Conservation (phyloP, 2,329 filamentous ascomycete species). For the Xylaria arbuscula region DNA sequence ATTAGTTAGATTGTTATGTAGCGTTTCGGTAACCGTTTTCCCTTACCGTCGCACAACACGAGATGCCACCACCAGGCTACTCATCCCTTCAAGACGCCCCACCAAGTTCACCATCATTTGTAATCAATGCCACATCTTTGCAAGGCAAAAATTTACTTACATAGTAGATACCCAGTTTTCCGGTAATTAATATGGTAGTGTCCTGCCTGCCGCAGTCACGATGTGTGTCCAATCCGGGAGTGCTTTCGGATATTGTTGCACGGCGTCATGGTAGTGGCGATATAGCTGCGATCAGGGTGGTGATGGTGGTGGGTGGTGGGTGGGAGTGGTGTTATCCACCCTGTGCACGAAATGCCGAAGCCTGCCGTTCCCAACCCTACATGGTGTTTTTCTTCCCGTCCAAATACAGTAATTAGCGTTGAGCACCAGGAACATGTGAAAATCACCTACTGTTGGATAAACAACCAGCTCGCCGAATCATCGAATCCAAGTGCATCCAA, state of each 20-base stretch:
- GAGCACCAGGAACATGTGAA: conserved; percentile 26
- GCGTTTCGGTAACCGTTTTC: conserved; percentile 22
- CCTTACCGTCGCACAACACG: conserved; percentile 21
- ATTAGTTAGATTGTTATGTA: background rate
- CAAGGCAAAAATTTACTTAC: background rate
- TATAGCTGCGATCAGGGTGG: background rate
- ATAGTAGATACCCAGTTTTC: background rate
- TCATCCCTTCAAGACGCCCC: conserved; percentile 2
- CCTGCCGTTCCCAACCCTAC: conserved; percentile 32
- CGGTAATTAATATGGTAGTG: background rate
- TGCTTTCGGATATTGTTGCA: conserved; percentile 22
- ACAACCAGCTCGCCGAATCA: conserved; percentile 4
- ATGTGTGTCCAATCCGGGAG: conserved; percentile 19
- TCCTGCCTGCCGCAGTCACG: background rate
- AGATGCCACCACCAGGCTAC: conserved; percentile 11
- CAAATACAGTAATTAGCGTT: conserved; percentile 26
- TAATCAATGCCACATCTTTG: conserved; percentile 22
- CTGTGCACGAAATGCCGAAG: conserved; percentile 37
- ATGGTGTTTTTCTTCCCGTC: background rate
- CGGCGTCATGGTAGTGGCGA: conserved; percentile 17
- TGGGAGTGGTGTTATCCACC: conserved; percentile 7
- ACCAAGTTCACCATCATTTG: background rate
- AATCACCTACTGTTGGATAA: background rate
- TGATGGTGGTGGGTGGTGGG: background rate
- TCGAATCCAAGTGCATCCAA: conserved; percentile 17